These are phyloP conservation scores for Jatropha podagrica DNA, from an alignment of 441 rosid genomes.

Conservation along the genomic window DNA sequence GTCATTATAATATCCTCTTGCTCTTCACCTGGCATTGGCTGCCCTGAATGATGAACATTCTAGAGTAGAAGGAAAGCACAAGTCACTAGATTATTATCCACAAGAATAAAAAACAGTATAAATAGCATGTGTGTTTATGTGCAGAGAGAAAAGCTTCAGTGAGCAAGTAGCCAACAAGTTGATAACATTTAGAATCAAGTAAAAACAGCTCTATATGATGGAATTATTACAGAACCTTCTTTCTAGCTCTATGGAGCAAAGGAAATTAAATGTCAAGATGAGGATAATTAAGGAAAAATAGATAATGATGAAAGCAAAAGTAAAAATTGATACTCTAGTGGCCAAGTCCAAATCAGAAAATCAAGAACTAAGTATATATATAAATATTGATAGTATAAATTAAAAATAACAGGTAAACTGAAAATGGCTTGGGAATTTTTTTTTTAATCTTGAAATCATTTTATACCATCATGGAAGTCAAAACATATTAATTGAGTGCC, in stretches of 20 bases:
- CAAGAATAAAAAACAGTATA: neutral
- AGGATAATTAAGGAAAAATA: neutral
- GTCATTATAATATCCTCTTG: constrained; percentile 91
- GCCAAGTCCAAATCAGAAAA: neutral
- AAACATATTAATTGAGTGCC: neutral
- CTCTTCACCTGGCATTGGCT: constrained; percentile 94
- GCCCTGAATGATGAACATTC: constrained; percentile 89
- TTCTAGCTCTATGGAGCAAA: neutral
- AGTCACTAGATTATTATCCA: constrained; percentile 4
- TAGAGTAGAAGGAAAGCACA: constrained; percentile 33
- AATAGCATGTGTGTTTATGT: neutral
- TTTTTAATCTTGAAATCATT: neutral
- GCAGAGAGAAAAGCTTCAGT: neutral
- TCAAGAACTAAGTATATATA: neutral
- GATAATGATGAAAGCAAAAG: neutral
- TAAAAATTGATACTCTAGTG: neutral
- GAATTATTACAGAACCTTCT: neutral
- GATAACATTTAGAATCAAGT: constrained; percentile 11
- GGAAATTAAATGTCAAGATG: neutral
- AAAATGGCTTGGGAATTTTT: neutral
- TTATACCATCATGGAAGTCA: neutral
- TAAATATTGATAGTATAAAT: neutral
- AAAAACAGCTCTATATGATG: neutral
- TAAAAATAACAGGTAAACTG: neutral
- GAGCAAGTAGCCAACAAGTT: neutral